Conservation (phyloP, 2,329 filamentous ascomycete genomes). For the Colletotrichum sansevieriae region DNA sequence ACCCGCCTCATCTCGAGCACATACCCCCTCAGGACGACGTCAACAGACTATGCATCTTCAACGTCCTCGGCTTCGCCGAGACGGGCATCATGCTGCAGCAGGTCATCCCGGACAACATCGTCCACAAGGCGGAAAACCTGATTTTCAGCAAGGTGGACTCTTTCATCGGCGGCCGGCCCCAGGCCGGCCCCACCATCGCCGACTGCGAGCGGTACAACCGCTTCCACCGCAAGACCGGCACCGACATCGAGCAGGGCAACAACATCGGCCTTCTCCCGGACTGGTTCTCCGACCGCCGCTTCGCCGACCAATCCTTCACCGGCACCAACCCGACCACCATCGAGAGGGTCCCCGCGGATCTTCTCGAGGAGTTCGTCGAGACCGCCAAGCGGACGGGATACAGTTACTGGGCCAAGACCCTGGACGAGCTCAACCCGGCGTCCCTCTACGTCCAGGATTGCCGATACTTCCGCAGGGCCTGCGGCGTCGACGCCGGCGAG, state of each 20-base stretch:
- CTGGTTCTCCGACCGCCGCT: conserved; percentile 50
- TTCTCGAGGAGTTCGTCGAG: conserved; percentile 52
- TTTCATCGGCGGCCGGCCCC: conserved; percentile 46
- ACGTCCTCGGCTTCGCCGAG: conserved; percentile 48
- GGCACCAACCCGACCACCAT: conserved; percentile 61
- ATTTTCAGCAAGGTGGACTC: conserved; percentile 46
- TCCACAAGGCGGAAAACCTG: conserved; percentile 49
- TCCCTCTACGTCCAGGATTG: conserved; percentile 59
- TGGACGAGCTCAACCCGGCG: conserved; percentile 46
- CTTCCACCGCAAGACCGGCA: conserved; percentile 50
- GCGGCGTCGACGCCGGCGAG: conserved; percentile 47
- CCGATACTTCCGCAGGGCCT: conserved; percentile 57
- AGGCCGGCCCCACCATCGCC: conserved; percentile 49
- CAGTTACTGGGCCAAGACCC: conserved; percentile 48
- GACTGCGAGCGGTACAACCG: conserved; percentile 51
- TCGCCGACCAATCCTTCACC: conserved; percentile 59
- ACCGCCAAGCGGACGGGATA: conserved; percentile 51
- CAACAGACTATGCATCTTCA: conserved; percentile 49
- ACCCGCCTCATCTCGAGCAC: conserved; percentile 49
- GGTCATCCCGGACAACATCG: conserved; percentile 49
- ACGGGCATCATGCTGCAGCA: conserved; percentile 49
- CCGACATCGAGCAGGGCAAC: conserved; percentile 50
- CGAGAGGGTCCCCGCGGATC: conserved; percentile 52
- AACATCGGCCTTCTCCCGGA: conserved; percentile 50
- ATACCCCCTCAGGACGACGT: conserved; percentile 47